Base-by-base conservation (phyloP, 1,139 yeast species). In the Meyerozyma sp. region DNA sequence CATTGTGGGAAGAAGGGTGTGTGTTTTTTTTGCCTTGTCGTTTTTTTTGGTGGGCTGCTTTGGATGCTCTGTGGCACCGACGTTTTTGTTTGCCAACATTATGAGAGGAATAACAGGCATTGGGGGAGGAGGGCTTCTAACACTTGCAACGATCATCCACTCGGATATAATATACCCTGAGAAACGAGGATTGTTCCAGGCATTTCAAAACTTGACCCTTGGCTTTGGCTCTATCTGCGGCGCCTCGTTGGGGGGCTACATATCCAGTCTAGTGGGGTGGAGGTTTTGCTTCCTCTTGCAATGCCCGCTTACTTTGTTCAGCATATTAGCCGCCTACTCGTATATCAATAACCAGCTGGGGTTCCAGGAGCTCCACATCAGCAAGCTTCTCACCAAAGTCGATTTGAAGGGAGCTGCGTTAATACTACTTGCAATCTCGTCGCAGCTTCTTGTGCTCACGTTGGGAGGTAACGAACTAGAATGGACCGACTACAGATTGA, bases 1-100 rank as follows among this genome's bases (percentile, higher is more conserved):
- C 48, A 63, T 79, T n/a, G 62, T 77, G 34, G 82, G 82, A 1
- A 57, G 84, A 42, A 73, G 73, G 46, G 43, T 42, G 13, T 59
- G 63, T 47, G 50, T 58, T 11, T 47, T 55, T 26, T 59, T 60
- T 48, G 62, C 65, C 5, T 51, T 55, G 36, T 40, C 45, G 4
- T 42, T 49, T 11, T 61, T 61, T 44, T 52, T 54, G n/a, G n/a
- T 49, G 3, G 53, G 53, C 3, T 47, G 53, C 23, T 36, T 44
- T 26, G 52, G 51, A 5, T 49, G 52, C 28, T 43, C 45, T 4
- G 2, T 47, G 5, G 50, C 53, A 1, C 45, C 49, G 5, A 42
- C 39, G 26, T 45, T 50, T 35, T 25, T 42, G 23, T 39, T 43
- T 3, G 40, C 48, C 21, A 48, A 46, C 36, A 16, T 49, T n/a